Conservation (phyloP, 345 rosid species). For the Crucihimalaya himalaica region DNA sequence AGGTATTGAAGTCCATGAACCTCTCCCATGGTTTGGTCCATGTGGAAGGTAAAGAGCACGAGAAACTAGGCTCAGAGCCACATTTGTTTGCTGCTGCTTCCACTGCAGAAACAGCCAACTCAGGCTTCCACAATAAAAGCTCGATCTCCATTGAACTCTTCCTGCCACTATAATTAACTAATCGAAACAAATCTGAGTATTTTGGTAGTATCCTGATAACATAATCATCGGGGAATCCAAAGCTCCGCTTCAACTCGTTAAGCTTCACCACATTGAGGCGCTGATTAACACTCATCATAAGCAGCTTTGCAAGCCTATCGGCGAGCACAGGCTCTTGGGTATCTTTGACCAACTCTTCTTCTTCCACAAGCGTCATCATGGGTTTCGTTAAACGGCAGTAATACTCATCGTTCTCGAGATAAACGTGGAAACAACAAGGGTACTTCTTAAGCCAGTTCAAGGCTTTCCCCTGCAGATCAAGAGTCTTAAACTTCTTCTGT, state of each 20-base stretch:
- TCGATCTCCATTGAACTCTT: constrained; percentile 94
- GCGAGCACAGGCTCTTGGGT: constrained; percentile 60
- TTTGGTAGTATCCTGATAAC: constrained; percentile 71
- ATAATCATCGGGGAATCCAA: constrained; percentile 88
- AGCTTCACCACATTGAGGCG: constrained; percentile 75
- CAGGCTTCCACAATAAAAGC: constrained; percentile 71
- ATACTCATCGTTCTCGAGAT: constrained; percentile 61
- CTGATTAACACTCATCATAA: constrained; percentile 80
- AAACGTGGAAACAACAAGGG: constrained; percentile 84
- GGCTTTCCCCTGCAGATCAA: constrained; percentile 95
- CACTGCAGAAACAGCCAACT: constrained; percentile 68
- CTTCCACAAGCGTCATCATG: constrained; percentile 75
- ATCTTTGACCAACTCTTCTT: constrained; percentile 73
- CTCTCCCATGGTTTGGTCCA: constrained; percentile 82
- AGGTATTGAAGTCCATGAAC: constrained; percentile 67
- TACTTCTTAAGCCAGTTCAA: constrained; percentile 91
- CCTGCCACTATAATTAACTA: constrained; percentile 71
- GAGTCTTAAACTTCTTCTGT: constrained; percentile 89
- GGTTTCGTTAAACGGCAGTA: constrained; percentile 66
- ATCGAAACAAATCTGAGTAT: constrained; percentile 58
- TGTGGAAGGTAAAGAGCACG: constrained; percentile 66
- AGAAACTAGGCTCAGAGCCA: constrained; percentile 61
- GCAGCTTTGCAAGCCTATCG: constrained; percentile 65
- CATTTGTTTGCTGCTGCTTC: constrained; percentile 57
- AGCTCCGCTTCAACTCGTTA: constrained; percentile 66